Percentiles rank a stretch among this genome's conserved stretches.
These are phyloP conservation scores for Boletus sp. DNA, from an alignment of 768 basidiomycete genomes.

Conservation along the genomic window DNA sequence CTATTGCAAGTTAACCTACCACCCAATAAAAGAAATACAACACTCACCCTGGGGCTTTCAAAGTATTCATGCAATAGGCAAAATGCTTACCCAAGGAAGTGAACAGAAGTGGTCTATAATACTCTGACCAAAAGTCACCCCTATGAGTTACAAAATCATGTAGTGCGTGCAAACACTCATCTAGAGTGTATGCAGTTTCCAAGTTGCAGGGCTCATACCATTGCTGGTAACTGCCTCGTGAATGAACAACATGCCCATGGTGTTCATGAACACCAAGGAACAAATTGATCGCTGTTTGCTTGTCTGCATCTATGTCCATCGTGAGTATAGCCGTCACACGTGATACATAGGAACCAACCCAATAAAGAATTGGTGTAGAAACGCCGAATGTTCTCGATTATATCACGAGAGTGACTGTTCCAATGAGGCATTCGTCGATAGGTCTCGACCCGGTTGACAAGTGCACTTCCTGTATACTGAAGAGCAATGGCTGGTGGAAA, in stretches of 20 bases:
- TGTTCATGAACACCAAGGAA: constrained; percentile 78
- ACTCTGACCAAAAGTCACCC: constrained; percentile 85
- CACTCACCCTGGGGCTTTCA: constrained; percentile 75
- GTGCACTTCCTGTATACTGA: constrained; percentile 94
- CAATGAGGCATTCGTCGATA: constrained; percentile 95
- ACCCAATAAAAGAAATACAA: background rate
- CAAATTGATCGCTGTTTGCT: constrained; percentile 96
- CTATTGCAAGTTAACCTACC: constrained; percentile 33
- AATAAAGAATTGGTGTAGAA: constrained; percentile 94
- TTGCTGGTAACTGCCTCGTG: constrained; percentile 71
- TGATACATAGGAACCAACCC: constrained; percentile 40
- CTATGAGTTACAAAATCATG: constrained; percentile 53
- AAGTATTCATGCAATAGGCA: constrained; percentile 88
- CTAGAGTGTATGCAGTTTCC: constrained; percentile 59
- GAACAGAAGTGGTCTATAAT: constrained; percentile 81
- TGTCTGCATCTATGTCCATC: constrained; percentile 74
- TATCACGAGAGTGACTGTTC: constrained; percentile 95
- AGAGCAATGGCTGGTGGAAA: constrained; percentile 71
- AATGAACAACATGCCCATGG: constrained; percentile 46
- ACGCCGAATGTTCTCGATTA: constrained; percentile 90
- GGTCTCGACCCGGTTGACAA: constrained; percentile 94
- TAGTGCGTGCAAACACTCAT: constrained; percentile 62
- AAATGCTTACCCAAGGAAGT: constrained; percentile 87
- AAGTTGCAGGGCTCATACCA: constrained; percentile 83
- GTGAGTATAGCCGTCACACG: background rate